Conservation (phyloP, 2,329 filamentous ascomycete genomes). For the Aureobasidium sp. region DNA sequence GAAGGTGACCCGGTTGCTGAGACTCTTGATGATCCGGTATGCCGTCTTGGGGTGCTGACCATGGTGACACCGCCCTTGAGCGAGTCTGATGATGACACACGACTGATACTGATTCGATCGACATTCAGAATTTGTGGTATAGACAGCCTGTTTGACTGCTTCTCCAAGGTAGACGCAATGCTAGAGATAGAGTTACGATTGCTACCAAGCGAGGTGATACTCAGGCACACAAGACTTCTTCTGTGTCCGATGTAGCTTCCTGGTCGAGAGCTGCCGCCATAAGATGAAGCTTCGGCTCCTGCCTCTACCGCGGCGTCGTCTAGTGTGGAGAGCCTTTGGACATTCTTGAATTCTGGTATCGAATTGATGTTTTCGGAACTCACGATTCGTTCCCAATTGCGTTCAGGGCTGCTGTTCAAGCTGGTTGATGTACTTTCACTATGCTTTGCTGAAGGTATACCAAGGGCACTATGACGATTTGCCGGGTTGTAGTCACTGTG, state of each 20-base stretch:
- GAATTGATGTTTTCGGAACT: neutral
- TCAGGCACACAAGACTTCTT: conserved; percentile 20
- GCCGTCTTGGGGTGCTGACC: conserved; percentile 31
- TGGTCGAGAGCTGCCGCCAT: neutral
- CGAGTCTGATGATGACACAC: conserved; percentile 28
- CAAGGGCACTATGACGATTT: neutral
- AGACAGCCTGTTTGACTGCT: conserved; percentile 24
- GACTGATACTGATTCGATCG: conserved; percentile 31
- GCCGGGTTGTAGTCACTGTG: conserved; percentile 18
- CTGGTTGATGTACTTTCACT: neutral
- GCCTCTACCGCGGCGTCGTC: neutral
- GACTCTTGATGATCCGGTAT: conserved; percentile 24
- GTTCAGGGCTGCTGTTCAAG: conserved; percentile 9
- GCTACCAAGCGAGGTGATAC: conserved; percentile 20
- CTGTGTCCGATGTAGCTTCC: neutral
- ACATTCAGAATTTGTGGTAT: conserved; percentile 29
- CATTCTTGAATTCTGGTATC: neutral
- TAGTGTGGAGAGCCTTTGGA: neutral
- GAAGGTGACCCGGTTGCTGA: conserved; percentile 36
- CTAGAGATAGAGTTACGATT: conserved; percentile 21
- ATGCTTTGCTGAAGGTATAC: conserved; percentile 5
- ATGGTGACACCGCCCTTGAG: conserved; percentile 24
- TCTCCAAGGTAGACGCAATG: conserved; percentile 22
- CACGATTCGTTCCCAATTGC: conserved; percentile 10
- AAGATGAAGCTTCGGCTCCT: neutral